Evolutionary conservation across 176 grass and related monocot species (phyloP), one percentile per base, ranked within the genome.

Genomic region (Oropetium thomaeum): DNA sequence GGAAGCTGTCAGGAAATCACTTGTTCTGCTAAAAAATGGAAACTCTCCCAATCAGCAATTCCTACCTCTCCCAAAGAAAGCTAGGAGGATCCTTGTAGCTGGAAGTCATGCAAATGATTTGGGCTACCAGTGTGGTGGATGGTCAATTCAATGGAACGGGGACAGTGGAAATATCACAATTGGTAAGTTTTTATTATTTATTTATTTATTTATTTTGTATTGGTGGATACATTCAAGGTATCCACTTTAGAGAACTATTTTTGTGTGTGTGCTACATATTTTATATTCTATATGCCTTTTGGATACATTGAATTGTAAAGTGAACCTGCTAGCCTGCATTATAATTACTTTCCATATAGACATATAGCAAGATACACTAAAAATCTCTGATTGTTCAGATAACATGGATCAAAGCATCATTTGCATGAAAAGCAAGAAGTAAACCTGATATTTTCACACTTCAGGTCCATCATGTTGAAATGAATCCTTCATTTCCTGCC

Each of bases 1-100:
- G 80, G 94, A 93, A 93, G 94, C 94, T 77, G 94, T 97, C 58
- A 84, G 94, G 75, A 97, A 97, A 87, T 97, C 94, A 20, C 88
- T 97, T 69, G 94, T 97, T 77, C 60, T 97, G 45, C 77, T 97
- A 17, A 97, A 97, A 89, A 97, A 97, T 26, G 94, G 90, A 29
- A 93, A 93, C 25, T 82, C 88, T 79, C 49, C 86, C 25, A 65
- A 87, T 58, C 71, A 82, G 40, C 74, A 82, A 30, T 85, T 97
- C 43, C 33, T 97, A 40, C 94, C 94, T 51, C 85, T 97, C 10
- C 94, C 94, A 32, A 97, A 93, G 81, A 97, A 93, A 84, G 84
- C 94, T 82, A 85, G 69, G 40, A 93, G 75, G 68, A 97, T 97
- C 53, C 88, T 97, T 67, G 90, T 97, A 65, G 78, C 90, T 75